Evolutionary conservation across 2,329 filamentous ascomycete species (phyloP), one percentile per base, ranked within the genome.

Genomic region (Ophidiomyces ophidiicola): DNA sequence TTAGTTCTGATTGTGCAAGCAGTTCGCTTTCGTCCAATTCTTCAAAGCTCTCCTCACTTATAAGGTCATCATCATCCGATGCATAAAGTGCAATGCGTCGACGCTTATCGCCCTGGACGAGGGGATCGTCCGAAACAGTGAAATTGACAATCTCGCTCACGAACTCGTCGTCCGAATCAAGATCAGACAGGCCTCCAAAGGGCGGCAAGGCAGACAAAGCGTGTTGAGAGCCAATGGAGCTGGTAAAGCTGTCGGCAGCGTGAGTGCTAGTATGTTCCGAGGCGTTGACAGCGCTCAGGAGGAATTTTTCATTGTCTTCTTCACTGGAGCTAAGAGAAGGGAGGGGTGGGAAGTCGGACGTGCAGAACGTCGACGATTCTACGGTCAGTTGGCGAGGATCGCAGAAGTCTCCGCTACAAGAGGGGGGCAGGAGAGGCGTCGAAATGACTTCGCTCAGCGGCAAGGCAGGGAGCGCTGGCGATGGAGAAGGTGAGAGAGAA

Each of bases 101-200:
- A 49, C 87, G 76, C 67, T 84, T 85, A 54, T 64, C 72, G 41
- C 71, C 69, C 44, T 72, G 56, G 58, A 72, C 79, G 49, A 72
- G 66, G 8, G 73, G 64, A 59, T 79, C 77, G 34, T 71, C 64
- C 26, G 67, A 63, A 14, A 64, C 60, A 46, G 73, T 68, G 48
- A 86, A 80, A 54, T 83, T 76, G 47, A 85, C 78, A 6, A 92
- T 72, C 40, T 74, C 72, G 57, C 76, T 79, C 52, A 76, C 72
- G 53, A 92, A 85, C 57, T 90, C 84, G 71, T 92, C 84, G 53
- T 94, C 87, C 1, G 82, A 86, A 58, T 94, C 87, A 41, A 94
- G 72, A 53, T 93, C 86, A 17, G 87, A 90, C 49, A 92, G 76
- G 48, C 85, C 82, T 59, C 92, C 83, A 50, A 93, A 92, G 6